Percentiles rank a stretch among this genome's conserved stretches.
Evolutionary conservation across 1,139 yeast genomes (phyloP).

Genomic region (Pichia sp.): DNA sequence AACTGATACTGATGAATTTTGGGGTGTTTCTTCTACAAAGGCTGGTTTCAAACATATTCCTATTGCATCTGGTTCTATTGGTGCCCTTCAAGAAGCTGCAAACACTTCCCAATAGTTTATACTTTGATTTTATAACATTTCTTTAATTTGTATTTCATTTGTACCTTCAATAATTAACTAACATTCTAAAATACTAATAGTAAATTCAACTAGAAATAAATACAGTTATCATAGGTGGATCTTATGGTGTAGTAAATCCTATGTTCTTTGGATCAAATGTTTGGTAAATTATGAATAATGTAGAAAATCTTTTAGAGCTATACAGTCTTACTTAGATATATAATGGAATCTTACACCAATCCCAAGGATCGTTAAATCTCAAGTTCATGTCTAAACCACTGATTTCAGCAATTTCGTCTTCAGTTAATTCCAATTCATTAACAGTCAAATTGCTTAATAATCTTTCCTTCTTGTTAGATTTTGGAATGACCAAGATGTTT

Average conservation of each 20-base stretch:
- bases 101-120: slow-evolving; percentile 10
- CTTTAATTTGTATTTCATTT: neutral
- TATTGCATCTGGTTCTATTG: slow-evolving; percentile 9
- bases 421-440: slow-evolving; percentile 51
- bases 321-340: neutral
- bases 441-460: slow-evolving; percentile 55
- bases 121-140: neutral
- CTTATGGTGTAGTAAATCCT: too few species aligned
- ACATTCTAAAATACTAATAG: too few species aligned
- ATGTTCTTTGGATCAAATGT: too few species aligned
- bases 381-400: slow-evolving; percentile 59
- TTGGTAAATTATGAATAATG: too few species aligned
- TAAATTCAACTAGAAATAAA: too few species aligned
- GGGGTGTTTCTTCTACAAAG: slow-evolving; percentile 3
- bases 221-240: too few species aligned
- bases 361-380: slow-evolving; percentile 87
- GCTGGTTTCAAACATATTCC: slow-evolving; percentile 1
- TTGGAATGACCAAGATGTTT: slow-evolving; percentile 70
- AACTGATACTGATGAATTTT: slow-evolving; percentile 11
- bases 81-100: slow-evolving; percentile 8
- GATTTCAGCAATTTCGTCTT: slow-evolving; percentile 54
- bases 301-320: too few species aligned
- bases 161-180: neutral
- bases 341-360: slow-evolving; percentile 42
- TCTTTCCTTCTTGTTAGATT: slow-evolving; percentile 64